Percentiles rank a stretch among this genome's conserved stretches.
Evolutionary conservation across 2,329 filamentous ascomycete genomes (phyloP).

Genomic region (Orbilia blumenaviensis): DNA sequence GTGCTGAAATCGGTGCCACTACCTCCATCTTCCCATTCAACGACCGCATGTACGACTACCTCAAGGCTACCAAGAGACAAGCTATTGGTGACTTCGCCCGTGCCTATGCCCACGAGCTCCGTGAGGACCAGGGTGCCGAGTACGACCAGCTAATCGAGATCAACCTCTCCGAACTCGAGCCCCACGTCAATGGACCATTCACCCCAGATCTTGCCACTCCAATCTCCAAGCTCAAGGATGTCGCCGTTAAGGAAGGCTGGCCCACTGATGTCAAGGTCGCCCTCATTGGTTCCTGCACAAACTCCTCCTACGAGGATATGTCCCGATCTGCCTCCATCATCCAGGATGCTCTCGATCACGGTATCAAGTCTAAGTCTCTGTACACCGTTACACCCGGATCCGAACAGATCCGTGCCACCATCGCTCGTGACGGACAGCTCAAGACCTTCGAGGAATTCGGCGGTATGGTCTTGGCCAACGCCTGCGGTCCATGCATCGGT

Average conservation of each 20-base stretch:
- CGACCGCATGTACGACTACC: conserved; percentile 96
- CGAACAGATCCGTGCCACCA: conserved; percentile 95
- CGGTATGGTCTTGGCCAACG: conserved; percentile 92
- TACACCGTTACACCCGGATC: conserved; percentile 97
- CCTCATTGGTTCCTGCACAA: conserved; percentile 98
- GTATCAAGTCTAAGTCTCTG: conserved; percentile 88
- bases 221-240: conserved; percentile 95
- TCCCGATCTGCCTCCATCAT: conserved; percentile 90
- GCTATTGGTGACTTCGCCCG: conserved; percentile 91
- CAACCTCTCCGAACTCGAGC: conserved; percentile 92
- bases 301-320: conserved; percentile 91
- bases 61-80: conserved; percentile 86
- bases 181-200: conserved; percentile 98
- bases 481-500: conserved; percentile 90
- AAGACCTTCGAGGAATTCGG: conserved; percentile 96
- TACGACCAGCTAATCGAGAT: conserved; percentile 97
- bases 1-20: conserved; percentile 68
- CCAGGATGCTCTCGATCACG: conserved; percentile 87
- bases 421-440: conserved; percentile 87
- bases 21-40: conserved; percentile 83
- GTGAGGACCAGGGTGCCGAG: conserved; percentile 86
- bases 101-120: conserved; percentile 82
- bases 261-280: conserved; percentile 96
- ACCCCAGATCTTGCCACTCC: conserved; percentile 97
- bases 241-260: conserved; percentile 94